A percentile compares a stretch with the other conserved stretches of the same genome.
phyloP scores from a whole-genome alignment of 257 asterid genomes.

The Eucommia ulmoides region DNA sequence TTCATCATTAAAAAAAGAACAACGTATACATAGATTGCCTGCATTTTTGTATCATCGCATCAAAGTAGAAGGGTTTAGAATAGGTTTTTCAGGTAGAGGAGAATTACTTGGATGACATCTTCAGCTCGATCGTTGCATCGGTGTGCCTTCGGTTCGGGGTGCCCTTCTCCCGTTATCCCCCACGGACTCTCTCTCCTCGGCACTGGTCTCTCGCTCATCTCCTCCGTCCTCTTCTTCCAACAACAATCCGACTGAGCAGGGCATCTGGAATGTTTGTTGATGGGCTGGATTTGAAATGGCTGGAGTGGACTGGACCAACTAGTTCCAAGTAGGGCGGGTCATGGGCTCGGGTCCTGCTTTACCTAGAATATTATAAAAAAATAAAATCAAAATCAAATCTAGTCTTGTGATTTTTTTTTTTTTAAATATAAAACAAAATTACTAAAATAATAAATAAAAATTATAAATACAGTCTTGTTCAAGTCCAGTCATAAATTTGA shows the following conservation, averaged over 20 bases:
- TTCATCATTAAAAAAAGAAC: too few species aligned
- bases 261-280: background rate
- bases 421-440: too few species aligned
- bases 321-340: background rate
- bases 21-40: too few species aligned
- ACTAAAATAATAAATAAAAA: too few species aligned
- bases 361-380: too few species aligned
- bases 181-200: conserved; percentile 97
- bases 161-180: conserved; percentile 61
- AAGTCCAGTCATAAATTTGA: too few species aligned
- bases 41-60: background rate
- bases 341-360: too few species aligned
- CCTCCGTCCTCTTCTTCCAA: conserved; percentile 5
- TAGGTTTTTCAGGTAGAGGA: background rate
- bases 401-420: background rate
- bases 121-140: conserved; percentile 96
- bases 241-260: too few species aligned
- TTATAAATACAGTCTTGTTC: too few species aligned
- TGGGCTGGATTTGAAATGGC: background rate
- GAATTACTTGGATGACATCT: conserved; percentile 65
- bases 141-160: conserved; percentile 65
- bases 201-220: conserved; percentile 86
- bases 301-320: background rate
- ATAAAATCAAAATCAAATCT: too few species aligned
- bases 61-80: conserved; percentile 7